These are phyloP conservation scores for Carpinus fangiana DNA, from an alignment of 306 rosid genomes.

Conservation along the genomic window DNA sequence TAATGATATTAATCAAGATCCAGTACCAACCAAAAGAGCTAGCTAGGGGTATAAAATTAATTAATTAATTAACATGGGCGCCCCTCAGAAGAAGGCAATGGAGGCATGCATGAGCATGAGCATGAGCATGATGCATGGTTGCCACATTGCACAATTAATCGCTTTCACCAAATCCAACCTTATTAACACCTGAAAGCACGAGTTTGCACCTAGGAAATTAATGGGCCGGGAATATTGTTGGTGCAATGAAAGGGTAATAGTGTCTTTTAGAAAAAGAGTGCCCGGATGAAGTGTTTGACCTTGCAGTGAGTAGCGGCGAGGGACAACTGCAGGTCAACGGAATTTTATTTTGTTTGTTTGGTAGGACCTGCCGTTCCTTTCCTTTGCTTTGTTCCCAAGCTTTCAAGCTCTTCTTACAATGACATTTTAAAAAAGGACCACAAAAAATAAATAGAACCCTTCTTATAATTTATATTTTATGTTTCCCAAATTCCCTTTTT, in stretches of 20 bases:
- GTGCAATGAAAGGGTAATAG: background rate
- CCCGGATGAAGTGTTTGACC: conserved; percentile 4
- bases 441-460: background rate
- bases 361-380: conserved; percentile 46
- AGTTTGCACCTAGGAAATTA: background rate
- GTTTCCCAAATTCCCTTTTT: background rate
- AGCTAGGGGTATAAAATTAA: background rate
- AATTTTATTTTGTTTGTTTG: conserved; percentile 36
- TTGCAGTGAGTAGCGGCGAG: background rate
- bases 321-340: conserved; percentile 47
- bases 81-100: too few species aligned
- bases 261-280: background rate
- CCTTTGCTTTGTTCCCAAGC: conserved; percentile 8
- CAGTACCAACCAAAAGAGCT: background rate
- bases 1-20: background rate
- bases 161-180: too few species aligned
- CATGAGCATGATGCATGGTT: too few species aligned
- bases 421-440: background rate
- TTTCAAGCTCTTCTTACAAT: conserved; percentile 12
- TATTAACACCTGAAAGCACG: background rate
- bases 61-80: too few species aligned
- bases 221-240: background rate
- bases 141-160: too few species aligned
- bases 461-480: background rate
- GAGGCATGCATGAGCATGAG: too few species aligned